These are phyloP conservation scores for Hanseniaspora vineae DNA, from an alignment of 805 yeast species.

Conservation along the genomic window DNA sequence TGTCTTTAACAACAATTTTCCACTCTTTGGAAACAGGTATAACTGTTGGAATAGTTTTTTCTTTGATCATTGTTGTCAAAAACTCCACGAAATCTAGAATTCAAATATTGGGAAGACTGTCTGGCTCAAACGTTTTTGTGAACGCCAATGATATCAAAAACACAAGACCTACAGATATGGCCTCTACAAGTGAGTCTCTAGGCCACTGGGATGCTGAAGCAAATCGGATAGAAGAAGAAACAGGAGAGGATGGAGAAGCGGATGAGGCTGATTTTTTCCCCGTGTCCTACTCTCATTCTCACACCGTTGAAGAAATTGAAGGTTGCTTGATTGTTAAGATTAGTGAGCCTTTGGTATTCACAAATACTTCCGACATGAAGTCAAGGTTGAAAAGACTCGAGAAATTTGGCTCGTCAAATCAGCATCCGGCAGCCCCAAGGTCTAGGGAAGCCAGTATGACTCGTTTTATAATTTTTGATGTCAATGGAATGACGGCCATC, in stretches of 20 bases:
- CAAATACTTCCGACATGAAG: slow-evolving; percentile 69
- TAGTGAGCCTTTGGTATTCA: slow-evolving; percentile 82
- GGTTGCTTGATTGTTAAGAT: slow-evolving; percentile 69
- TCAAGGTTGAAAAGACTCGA: slow-evolving; percentile 58
- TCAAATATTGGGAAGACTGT: slow-evolving; percentile 63
- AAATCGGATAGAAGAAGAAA: too few species aligned
- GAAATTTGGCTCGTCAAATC: slow-evolving; percentile 56
- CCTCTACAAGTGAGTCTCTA: too few species aligned
- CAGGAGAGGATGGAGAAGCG: slow-evolving; percentile 30
- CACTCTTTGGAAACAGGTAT: slow-evolving; percentile 85
- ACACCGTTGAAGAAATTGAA: slow-evolving; percentile 34
- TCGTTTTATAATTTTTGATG: slow-evolving; percentile 54
- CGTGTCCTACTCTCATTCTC: slow-evolving; percentile 7
- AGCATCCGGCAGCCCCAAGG: slow-evolving; percentile 64
- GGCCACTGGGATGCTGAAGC: too few species aligned
- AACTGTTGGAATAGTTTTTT: slow-evolving; percentile 71
- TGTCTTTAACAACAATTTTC: slow-evolving; percentile 48
- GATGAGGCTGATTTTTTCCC: slow-evolving; percentile 5
- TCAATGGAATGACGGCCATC: slow-evolving; percentile 68
- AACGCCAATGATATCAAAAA: slow-evolving; percentile 41
- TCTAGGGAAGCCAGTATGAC: slow-evolving; percentile 33
- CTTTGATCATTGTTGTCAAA: slow-evolving; percentile 64
- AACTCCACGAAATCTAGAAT: slow-evolving; percentile 75
- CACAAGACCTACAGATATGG: background rate
- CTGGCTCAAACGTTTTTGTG: slow-evolving; percentile 46